phyloP scores from a whole-genome alignment of 495 filamentous ascomycete genomes.

The Hypoxylon crocopeplum region DNA sequence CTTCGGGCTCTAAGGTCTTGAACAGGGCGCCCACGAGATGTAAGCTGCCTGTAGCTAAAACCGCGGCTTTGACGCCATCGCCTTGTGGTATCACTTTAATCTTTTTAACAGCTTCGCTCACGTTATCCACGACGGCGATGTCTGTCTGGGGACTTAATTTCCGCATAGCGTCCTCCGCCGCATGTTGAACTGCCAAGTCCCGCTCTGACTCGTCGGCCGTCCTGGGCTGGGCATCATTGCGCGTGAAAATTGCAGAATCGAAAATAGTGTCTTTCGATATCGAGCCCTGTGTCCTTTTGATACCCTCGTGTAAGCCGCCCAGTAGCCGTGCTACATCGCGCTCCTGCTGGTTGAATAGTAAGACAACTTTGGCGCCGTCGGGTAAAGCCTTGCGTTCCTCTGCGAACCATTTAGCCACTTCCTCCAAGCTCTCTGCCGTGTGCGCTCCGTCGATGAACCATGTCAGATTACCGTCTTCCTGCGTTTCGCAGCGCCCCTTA shows the following conservation, averaged over 20 bases:
- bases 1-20: slow-evolving; percentile 69
- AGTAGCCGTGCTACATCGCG: slow-evolving; percentile 71
- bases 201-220: slow-evolving; percentile 26
- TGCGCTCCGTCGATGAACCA: slow-evolving; percentile 95
- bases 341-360: slow-evolving; percentile 96
- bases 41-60: slow-evolving; percentile 82
- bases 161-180: slow-evolving; percentile 38
- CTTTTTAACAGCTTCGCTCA: slow-evolving; percentile 38
- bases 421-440: slow-evolving; percentile 78
- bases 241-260: slow-evolving; percentile 48
- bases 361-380: slow-evolving; percentile 44
- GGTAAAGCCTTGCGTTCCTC: slow-evolving; percentile 43
- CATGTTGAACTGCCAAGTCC: slow-evolving; percentile 46
- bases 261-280: slow-evolving; percentile 30
- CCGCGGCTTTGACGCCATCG: slow-evolving; percentile 26
- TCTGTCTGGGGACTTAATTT: slow-evolving; percentile 15
- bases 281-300: neutral
- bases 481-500: slow-evolving; percentile 77
- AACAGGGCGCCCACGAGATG: slow-evolving; percentile 86
- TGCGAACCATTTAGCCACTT: slow-evolving; percentile 77
- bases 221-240: slow-evolving; percentile 45
- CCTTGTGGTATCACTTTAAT: slow-evolving; percentile 25
- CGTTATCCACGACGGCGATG: slow-evolving; percentile 34
- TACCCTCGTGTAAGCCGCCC: slow-evolving; percentile 49
- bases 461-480: slow-evolving; percentile 59